Evolutionary conservation across 2,329 filamentous ascomycete genomes (phyloP).

Genomic region (Talaromyces albobiverticillius): DNA sequence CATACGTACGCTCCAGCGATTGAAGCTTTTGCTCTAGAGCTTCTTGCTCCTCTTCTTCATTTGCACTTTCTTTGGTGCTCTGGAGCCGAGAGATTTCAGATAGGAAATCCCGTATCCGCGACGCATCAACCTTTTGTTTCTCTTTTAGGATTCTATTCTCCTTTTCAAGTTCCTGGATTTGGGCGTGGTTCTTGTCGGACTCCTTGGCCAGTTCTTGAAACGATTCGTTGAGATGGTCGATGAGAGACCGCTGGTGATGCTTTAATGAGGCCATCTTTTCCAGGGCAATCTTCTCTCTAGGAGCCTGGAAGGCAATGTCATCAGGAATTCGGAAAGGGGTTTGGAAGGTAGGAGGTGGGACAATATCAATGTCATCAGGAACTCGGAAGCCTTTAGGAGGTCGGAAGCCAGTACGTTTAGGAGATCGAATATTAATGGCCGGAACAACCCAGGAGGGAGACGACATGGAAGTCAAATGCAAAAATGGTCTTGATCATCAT

Average conservation of each 20-base stretch:
- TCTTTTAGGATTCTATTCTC: not conserved
- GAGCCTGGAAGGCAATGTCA: too few species aligned
- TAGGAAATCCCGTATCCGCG: constrained; percentile 4
- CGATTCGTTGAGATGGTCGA: constrained; percentile 24
- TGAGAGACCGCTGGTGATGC: constrained; percentile 28
- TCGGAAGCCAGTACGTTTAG: too few species aligned
- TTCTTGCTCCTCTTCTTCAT: not conserved
- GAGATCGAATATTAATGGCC: too few species aligned
- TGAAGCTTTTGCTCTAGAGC: constrained; percentile 13
- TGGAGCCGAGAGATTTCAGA: not conserved
- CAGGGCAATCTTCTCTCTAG: not conserved
- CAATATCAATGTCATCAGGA: too few species aligned
- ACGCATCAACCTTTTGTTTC: not conserved
- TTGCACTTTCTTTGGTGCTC: not conserved
- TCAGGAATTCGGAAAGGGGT: too few species aligned
- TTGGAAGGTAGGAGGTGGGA: too few species aligned
- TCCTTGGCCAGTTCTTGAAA: constrained; percentile 20
- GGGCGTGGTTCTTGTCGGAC: not conserved
- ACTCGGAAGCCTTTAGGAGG: too few species aligned
- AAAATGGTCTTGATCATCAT: too few species aligned
- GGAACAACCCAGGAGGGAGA: too few species aligned
- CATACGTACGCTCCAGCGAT: constrained; percentile 26
- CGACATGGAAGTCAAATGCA: too few species aligned
- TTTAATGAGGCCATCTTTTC: constrained; percentile 30
- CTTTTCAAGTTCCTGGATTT: not conserved